These are phyloP conservation scores for Vinca minor DNA, from an alignment of 257 asterid species.

Conservation along the genomic window DNA sequence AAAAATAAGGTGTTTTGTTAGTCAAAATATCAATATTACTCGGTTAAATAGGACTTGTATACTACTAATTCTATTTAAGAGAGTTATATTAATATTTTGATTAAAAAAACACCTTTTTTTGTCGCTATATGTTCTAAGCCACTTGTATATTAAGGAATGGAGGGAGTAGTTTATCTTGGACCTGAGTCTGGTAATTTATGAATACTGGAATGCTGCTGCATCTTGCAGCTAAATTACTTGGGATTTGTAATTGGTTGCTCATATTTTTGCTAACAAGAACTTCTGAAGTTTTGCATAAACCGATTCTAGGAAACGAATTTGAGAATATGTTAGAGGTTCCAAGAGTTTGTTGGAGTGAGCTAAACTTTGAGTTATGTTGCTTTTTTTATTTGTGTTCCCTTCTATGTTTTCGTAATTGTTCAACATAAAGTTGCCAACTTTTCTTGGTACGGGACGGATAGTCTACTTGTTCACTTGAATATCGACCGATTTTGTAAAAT, in stretches of 20 bases:
- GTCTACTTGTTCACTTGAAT: neutral
- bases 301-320: neutral
- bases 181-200: neutral
- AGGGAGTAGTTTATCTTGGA: neutral
- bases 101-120: no score
- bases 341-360: neutral
- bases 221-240: constrained; percentile 8
- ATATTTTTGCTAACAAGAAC: constrained; percentile 5
- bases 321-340: neutral
- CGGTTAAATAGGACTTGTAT: no score
- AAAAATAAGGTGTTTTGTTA: no score
- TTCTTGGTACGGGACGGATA: neutral
- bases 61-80: no score
- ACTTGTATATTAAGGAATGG: no score
- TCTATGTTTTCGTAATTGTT: neutral
- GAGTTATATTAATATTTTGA: no score
- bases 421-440: neutral
- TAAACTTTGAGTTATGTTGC: no score
- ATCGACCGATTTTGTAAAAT: no score
- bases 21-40: no score
- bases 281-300: neutral
- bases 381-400: no score
- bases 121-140: no score
- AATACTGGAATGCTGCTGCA: neutral
- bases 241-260: no score